These are phyloP conservation scores for Pyrenophora seminiperda DNA, from an alignment of 2,329 filamentous ascomycete species.

Conservation along the genomic window DNA sequence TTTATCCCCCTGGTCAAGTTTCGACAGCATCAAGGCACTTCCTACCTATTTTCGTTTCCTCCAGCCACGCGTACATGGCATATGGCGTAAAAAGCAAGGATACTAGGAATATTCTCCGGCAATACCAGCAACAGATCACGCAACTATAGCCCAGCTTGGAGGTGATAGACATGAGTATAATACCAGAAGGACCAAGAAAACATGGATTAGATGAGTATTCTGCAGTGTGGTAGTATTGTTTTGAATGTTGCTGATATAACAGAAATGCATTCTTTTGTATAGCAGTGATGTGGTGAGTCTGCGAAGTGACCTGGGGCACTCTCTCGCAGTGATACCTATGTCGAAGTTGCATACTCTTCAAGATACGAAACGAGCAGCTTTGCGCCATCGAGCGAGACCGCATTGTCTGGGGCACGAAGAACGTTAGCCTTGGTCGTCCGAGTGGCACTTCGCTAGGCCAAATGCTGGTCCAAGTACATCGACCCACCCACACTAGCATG, in stretches of 20 bases:
- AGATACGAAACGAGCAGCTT: slow-evolving; percentile 72
- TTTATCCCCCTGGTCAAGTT: slow-evolving; percentile 12
- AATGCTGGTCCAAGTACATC: slow-evolving; percentile 7
- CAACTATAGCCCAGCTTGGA: slow-evolving; percentile 17
- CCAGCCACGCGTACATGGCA: slow-evolving; percentile 7
- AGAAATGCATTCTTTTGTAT: slow-evolving; percentile 1
- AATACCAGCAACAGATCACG: slow-evolving; percentile 21
- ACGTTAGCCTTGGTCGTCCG: slow-evolving; percentile 20
- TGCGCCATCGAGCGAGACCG: slow-evolving; percentile 70
- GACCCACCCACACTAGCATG: slow-evolving; percentile 1
- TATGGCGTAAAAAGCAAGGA: slow-evolving; percentile 7
- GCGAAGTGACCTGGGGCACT: not conserved
- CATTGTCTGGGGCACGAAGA: slow-evolving; percentile 65
- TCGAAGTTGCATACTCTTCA: slow-evolving; percentile 59
- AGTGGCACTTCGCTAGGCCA: slow-evolving; percentile 4
- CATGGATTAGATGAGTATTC: slow-evolving; percentile 22
- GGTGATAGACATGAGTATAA: slow-evolving; percentile 9
- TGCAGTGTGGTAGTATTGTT: slow-evolving; percentile 30
- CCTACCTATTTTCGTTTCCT: slow-evolving; percentile 1
- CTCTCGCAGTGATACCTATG: slow-evolving; percentile 26
- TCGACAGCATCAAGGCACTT: slow-evolving; percentile 22
- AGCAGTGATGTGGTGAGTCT: not conserved
- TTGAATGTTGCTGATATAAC: slow-evolving; percentile 27
- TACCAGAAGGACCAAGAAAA: slow-evolving; percentile 10
- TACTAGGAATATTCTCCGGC: slow-evolving; percentile 26